Evolutionary conservation across 2,329 filamentous ascomycete genomes (phyloP).

Genomic region (Didymella pomorum): DNA sequence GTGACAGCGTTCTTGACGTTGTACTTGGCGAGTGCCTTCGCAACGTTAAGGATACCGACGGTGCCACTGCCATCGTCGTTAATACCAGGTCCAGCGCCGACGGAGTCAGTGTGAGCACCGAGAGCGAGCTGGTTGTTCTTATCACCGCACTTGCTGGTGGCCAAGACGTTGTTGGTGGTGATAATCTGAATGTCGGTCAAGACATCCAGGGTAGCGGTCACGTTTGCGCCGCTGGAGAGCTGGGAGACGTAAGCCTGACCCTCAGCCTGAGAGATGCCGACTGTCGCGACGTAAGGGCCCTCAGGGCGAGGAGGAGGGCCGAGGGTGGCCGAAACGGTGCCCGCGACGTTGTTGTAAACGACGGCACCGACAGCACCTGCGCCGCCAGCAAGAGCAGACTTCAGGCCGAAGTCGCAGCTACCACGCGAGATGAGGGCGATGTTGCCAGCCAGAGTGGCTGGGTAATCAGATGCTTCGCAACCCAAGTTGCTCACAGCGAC

Average conservation of each 20-base stretch:
- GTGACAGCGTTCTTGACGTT: constrained; percentile 53
- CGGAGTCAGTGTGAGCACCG: constrained; percentile 51
- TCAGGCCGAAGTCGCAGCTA: constrained; percentile 73
- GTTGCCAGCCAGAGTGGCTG: constrained; percentile 64
- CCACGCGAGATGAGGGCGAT: constrained; percentile 77
- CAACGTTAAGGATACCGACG: constrained; percentile 49
- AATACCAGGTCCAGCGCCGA: constrained; percentile 50
- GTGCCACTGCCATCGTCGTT: constrained; percentile 53
- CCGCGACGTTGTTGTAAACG: constrained; percentile 76
- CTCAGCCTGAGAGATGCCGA: constrained; percentile 69
- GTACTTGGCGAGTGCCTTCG: constrained; percentile 49
- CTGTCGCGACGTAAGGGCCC: constrained; percentile 69
- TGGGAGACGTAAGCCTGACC: constrained; percentile 65
- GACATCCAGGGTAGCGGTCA: constrained; percentile 53
- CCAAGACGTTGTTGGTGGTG: constrained; percentile 55
- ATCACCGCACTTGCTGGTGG: constrained; percentile 48
- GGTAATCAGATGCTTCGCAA: constrained; percentile 65
- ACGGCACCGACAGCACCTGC: constrained; percentile 76
- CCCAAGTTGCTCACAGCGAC: constrained; percentile 42
- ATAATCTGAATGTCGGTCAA: constrained; percentile 57
- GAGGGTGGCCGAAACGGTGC: constrained; percentile 68
- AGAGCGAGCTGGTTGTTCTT: constrained; percentile 47
- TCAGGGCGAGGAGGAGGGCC: constrained; percentile 65
- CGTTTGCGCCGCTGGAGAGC: constrained; percentile 56
- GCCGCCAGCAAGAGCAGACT: constrained; percentile 71